Evolutionary conservation across 352 stramenopile species (phyloP).

Genomic region (Aphanomyces astaci): DNA sequence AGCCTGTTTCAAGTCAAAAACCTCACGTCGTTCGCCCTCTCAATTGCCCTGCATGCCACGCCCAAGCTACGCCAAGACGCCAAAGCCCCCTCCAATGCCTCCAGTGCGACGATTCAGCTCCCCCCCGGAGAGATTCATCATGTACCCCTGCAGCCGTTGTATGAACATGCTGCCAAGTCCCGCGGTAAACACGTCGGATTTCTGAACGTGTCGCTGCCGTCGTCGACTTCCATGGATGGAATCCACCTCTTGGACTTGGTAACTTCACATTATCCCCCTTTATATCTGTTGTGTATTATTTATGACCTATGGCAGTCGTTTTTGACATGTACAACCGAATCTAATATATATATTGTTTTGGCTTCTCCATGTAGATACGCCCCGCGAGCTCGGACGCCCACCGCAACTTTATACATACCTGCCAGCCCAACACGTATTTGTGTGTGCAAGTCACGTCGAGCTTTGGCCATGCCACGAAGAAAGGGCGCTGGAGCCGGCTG

Average conservation of each 20-base stretch:
- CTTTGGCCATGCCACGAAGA: background rate
- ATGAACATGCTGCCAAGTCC: slow-evolving; percentile 5
- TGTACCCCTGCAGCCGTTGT: slow-evolving; percentile 15
- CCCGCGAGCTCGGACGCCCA: background rate
- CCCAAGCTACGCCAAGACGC: background rate
- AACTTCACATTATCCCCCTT: too few relatives aligned
- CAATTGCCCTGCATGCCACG: background rate
- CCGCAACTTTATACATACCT: background rate
- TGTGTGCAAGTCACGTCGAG: slow-evolving; percentile 3
- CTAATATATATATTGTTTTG: too few relatives aligned
- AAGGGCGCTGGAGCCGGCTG: slow-evolving; percentile 6
- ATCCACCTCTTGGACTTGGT: slow-evolving; percentile 20
- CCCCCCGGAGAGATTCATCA: background rate
- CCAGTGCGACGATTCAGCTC: background rate
- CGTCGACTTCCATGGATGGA: background rate
- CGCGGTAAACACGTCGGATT: slow-evolving; percentile 14
- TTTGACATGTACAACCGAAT: too few relatives aligned
- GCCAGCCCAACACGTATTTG: slow-evolving; percentile 2
- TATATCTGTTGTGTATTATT: too few relatives aligned
- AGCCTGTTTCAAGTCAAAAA: slow-evolving; percentile 20
- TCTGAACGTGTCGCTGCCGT: background rate
- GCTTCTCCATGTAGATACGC: background rate
- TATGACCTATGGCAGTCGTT: too few relatives aligned
- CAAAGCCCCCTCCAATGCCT: too few relatives aligned
- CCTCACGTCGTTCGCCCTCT: slow-evolving; percentile 14